Evolutionary conservation across 202 grass and related monocot species (phyloP).

Genomic region (Panicum virgatum): DNA sequence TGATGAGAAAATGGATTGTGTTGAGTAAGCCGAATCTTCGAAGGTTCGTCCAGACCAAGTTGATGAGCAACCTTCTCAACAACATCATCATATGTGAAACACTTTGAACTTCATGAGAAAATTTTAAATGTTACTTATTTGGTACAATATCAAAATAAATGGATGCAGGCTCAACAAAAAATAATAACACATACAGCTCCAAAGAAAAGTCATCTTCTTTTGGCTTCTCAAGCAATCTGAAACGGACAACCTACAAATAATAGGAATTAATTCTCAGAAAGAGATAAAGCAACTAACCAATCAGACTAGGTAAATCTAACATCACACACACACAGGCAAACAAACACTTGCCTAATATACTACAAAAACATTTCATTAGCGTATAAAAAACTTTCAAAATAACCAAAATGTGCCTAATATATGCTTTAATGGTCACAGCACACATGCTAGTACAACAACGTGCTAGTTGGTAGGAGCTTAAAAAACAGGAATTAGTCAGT

Average conservation of each 20-base stretch:
- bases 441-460: too few species aligned
- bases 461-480: not conserved
- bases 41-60: conserved; percentile 65
- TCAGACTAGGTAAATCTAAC: not conserved
- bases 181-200: conserved; percentile 52
- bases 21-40: conserved; percentile 69
- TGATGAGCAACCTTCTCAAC: conserved; percentile 64
- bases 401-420: not conserved
- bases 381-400: not conserved
- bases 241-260: conserved; percentile 59
- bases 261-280: not conserved
- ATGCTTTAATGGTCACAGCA: too few species aligned
- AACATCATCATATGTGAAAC: conserved; percentile 78
- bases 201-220: conserved; percentile 60
- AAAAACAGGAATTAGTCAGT: not conserved
- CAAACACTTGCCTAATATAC: not conserved
- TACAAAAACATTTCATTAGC: not conserved
- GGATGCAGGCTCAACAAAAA: conserved; percentile 20
- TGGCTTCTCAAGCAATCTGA: conserved; percentile 65
- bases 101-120: conserved; percentile 59
- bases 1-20: conserved; percentile 48
- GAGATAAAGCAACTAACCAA: not conserved
- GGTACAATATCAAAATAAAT: not conserved
- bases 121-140: conserved; percentile 27
- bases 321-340: not conserved